Base-by-base conservation (phyloP, 495 filamentous ascomycete species). In the Lasiosphaeria ovina region DNA sequence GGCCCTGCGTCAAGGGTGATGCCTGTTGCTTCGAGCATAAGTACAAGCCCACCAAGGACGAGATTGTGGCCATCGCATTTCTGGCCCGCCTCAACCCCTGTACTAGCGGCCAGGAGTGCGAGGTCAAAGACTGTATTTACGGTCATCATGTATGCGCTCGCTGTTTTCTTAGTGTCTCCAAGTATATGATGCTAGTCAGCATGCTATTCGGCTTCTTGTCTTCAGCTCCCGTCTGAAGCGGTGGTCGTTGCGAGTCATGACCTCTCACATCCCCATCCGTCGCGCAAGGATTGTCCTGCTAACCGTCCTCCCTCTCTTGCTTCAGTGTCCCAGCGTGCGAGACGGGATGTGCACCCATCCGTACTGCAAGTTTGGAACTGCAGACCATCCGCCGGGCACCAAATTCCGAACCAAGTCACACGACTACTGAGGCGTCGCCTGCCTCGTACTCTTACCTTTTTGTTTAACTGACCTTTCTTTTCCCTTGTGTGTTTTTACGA, bases 11-110 rank as follows among this genome's bases (percentile, higher is more conserved):
- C 38, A 88, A 85, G 61, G 87, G 85, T 57, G 81, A 86, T 12
- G 80, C 83, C 11, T 96, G 92, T 72, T 83, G 82, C 48, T 91
- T 94, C 67, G 83, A 86, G 58, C 91, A 95, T 73, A 76, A 85
- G 40, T 87, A 89, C 72, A 87, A 85, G 64, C 80, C 89, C 32
- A 86, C 80, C 10, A 79, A 82, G 59, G 81, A 83, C 34, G 90
- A 95, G 66, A 76, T 86, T 65, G 79, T 81, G 32, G 85, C 85
- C 0, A 79, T 96, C 63, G 81, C 83, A 3, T 84, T 86, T 48
- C 81, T 94, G 51, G 85, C 90, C 31, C 83, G 91, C 38, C 83
- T 92, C 77, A 91, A 89, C 42, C 91, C 90, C 9, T 96, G 92
- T 73, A 77, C 80, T 5, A 85, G 84, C 63, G 89, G 90, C 4